phyloP scores from a whole-genome alignment of 1,139 yeast species.

The Zygoascus sp. region DNA sequence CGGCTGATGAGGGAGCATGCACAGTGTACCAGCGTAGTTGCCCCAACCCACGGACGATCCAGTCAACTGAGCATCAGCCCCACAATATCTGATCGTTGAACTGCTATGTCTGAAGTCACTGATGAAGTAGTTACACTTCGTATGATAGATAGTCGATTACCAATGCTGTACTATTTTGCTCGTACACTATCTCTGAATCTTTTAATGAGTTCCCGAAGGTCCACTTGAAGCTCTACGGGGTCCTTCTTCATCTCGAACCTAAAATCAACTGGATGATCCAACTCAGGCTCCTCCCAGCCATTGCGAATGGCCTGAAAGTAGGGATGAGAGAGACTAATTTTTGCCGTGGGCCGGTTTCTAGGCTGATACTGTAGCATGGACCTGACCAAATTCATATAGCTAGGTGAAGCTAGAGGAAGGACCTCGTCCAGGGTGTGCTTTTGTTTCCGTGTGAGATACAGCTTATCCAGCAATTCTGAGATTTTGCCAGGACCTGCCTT shows the following conservation, averaged over 20 bases:
- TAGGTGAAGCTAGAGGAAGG: conserved; percentile 68
- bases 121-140: too few species aligned
- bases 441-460: background rate
- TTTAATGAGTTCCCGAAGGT: conserved; percentile 14
- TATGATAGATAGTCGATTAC: too few species aligned
- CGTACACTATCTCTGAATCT: conserved; percentile 16
- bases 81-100: background rate
- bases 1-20: background rate
- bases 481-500: conserved; percentile 2
- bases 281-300: conserved; percentile 76
- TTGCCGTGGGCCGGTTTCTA: conserved; percentile 68
- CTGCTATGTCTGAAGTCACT: too few species aligned
- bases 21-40: too few species aligned
- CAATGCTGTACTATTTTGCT: background rate
- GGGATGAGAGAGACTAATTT: conserved; percentile 75
- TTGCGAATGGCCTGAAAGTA: conserved; percentile 82
- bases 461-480: background rate
- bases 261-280: conserved; percentile 68
- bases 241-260: conserved; percentile 50
- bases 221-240: conserved; percentile 12
- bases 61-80: background rate
- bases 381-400: conserved; percentile 69
- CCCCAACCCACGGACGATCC: too few species aligned
- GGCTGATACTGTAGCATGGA: conserved; percentile 78
- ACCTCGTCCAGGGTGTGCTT: conserved; percentile 52